Base-by-base conservation (phyloP, 768 basidiomycete species). In the Sarcomyxa edulis region DNA sequence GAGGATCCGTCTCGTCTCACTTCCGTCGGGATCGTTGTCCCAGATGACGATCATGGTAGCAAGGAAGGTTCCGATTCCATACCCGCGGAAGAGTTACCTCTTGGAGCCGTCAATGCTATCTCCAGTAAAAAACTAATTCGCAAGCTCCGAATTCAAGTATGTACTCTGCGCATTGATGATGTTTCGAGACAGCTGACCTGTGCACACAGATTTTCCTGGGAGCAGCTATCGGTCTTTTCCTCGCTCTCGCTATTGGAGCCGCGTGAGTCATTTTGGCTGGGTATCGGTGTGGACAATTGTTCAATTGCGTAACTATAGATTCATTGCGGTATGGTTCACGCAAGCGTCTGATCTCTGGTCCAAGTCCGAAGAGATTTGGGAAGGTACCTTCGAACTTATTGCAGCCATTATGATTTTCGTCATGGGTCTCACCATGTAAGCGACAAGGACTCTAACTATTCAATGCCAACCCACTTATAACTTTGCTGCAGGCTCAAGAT, bases 251-350 rank as follows among this genome's bases (percentile, higher is more conserved):
- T 24, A 82, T 97, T 43, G 95, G 94, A 23, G 91, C 87, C 9
- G 81, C 90, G 66, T 74, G 46, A 42, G 68, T 53, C 2, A 20
- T n/a, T n/a, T n/a, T n/a, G n/a, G 24, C 23, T 30, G 8, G 12
- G 2, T 20, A n/a, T 14, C 3, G 15, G 12, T 34, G n/a, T 33
- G 37, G 21, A 34, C 28, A 4, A 7, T 18, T 27, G 29, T 38
- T 4, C 35, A 70, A 69, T 2, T n/a, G n/a, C n/a, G n/a, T n/a
- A n/a, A n/a, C n/a, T n/a, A n/a, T n/a, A n/a, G n/a, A n/a, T 97
- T 95, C 61, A 85, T 97, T 45, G 91, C 86, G 6, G 75, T 96
- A 28, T 98, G 92, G 85, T 97, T 95, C 64, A 97, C 92, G 21
- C 78, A 87, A 52, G 84, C 94, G 0, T 71, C 72, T 15, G 67